phyloP scores from a whole-genome alignment of 2,329 filamentous ascomycete species.

The Phaeosphaeria sp. region DNA sequence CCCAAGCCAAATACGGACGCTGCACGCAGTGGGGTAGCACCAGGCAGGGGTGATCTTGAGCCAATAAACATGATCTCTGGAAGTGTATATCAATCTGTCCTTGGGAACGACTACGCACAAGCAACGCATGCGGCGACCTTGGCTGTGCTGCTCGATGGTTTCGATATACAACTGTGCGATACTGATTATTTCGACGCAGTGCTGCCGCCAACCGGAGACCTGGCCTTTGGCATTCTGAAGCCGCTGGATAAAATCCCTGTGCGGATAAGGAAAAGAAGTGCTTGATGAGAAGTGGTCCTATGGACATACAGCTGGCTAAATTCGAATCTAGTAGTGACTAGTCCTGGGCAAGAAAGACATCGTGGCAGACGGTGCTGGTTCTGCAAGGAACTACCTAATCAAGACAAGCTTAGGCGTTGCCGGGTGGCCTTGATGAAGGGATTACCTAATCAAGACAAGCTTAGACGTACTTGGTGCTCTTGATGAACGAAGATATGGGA shows the following conservation, averaged over 20 bases:
- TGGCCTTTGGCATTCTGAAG: conserved; percentile 28
- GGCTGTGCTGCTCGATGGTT: conserved; percentile 30
- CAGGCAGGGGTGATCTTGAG: conserved; percentile 26
- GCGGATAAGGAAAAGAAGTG: conserved; percentile 32
- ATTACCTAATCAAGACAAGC: too few relatives aligned
- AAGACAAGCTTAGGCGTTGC: too few relatives aligned
- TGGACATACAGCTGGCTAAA: too few relatives aligned
- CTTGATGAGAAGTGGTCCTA: too few relatives aligned
- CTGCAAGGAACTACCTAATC: too few relatives aligned
- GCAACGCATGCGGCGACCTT: conserved; percentile 31
- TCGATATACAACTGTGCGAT: conserved; percentile 36
- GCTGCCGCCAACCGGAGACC: conserved; percentile 21
- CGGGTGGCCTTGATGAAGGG: too few relatives aligned
- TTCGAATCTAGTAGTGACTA: too few relatives aligned
- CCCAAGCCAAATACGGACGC: not conserved
- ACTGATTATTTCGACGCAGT: conserved; percentile 20
- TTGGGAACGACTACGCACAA: conserved; percentile 22
- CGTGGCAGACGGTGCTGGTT: too few relatives aligned
- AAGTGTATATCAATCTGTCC: conserved; percentile 4
- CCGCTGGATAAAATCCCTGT: conserved; percentile 28
- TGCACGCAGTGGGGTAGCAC: conserved; percentile 3
- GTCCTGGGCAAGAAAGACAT: too few relatives aligned
- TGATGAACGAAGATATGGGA: too few relatives aligned
- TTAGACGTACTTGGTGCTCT: too few relatives aligned
- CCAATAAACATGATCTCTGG: conserved; percentile 14